A percentile compares a stretch with the other conserved stretches of the same genome.
Evolutionary conservation across 2,329 filamentous ascomycete genomes (phyloP).

Genomic region (Sarocladium brachiariae): DNA sequence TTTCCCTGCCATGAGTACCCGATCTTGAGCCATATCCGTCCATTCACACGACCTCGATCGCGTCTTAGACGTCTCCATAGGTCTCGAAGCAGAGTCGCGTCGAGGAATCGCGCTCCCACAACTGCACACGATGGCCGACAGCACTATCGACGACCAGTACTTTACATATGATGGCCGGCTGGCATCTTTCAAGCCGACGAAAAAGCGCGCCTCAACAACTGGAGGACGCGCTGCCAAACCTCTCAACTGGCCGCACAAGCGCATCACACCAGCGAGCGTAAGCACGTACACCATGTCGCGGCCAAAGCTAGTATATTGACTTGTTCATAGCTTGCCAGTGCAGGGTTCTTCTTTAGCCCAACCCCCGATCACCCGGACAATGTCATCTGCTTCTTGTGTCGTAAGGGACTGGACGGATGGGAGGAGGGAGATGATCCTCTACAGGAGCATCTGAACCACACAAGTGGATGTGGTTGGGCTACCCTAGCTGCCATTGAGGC

Average conservation of each 20-base stretch:
- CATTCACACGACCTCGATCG: constrained; percentile 12
- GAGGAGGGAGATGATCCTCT: constrained; percentile 79
- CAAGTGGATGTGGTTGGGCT: constrained; percentile 80
- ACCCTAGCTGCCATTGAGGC: constrained; percentile 59
- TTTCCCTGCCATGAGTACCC: neutral
- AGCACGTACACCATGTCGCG: constrained; percentile 5
- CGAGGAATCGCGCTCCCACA: constrained; percentile 8
- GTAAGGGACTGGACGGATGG: constrained; percentile 83
- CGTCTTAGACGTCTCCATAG: neutral
- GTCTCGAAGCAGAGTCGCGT: neutral
- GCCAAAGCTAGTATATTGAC: constrained; percentile 17
- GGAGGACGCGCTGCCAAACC: constrained; percentile 45
- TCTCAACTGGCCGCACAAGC: constrained; percentile 68
- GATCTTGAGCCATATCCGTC: neutral
- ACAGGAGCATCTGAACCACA: constrained; percentile 78
- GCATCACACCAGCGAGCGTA: constrained; percentile 26
- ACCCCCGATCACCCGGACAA: constrained; percentile 73
- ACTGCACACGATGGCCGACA: constrained; percentile 23
- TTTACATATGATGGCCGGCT: constrained; percentile 69
- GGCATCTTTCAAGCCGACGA: constrained; percentile 65
- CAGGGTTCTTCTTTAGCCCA: constrained; percentile 87
- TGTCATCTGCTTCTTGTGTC: constrained; percentile 81
- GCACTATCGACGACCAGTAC: constrained; percentile 38
- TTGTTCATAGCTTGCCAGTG: constrained; percentile 66
- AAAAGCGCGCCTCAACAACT: constrained; percentile 63